Evolutionary conservation across 2,329 filamentous ascomycete genomes (phyloP).

Genomic region (Ophiostoma tasmaniense): DNA sequence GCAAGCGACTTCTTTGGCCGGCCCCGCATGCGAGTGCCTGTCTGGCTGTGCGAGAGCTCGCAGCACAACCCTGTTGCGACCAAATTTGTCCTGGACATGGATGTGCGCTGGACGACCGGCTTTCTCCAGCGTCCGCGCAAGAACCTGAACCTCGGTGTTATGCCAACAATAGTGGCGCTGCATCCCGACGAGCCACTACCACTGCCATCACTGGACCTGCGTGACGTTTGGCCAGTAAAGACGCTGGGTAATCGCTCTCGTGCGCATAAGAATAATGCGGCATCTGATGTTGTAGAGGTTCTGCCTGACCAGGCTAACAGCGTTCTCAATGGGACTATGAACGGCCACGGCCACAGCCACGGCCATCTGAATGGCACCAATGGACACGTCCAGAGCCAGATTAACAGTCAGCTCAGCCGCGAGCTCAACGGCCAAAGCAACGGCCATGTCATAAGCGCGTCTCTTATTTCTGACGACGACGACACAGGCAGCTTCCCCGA

Average conservation of each 20-base stretch:
- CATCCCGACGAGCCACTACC: conserved; percentile 29
- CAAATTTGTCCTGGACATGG: conserved; percentile 41
- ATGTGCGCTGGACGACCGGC: conserved; percentile 39
- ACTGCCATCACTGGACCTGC: neutral
- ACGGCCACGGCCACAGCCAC: neutral
- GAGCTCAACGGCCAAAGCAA: conserved; percentile 18
- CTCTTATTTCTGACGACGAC: conserved; percentile 15
- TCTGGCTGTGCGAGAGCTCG: conserved; percentile 31
- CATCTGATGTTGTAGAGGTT: neutral
- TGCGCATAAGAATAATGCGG: neutral
- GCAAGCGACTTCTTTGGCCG: conserved; percentile 36
- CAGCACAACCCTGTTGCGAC: conserved; percentile 28
- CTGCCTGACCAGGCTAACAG: neutral
- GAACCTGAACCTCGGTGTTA: conserved; percentile 34
- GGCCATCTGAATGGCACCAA: neutral
- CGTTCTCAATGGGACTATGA: neutral
- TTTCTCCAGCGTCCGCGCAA: conserved; percentile 28
- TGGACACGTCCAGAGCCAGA: conserved; percentile 10
- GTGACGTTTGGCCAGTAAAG: conserved; percentile 8
- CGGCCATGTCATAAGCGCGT: conserved; percentile 3
- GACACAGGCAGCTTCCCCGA: conserved; percentile 24
- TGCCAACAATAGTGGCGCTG: conserved; percentile 36
- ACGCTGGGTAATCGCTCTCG: neutral
- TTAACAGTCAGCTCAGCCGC: conserved; percentile 10
- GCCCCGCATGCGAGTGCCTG: conserved; percentile 26